phyloP scores from a whole-genome alignment of 441 rosid genomes.

The Erysimum pusillum region DNA sequence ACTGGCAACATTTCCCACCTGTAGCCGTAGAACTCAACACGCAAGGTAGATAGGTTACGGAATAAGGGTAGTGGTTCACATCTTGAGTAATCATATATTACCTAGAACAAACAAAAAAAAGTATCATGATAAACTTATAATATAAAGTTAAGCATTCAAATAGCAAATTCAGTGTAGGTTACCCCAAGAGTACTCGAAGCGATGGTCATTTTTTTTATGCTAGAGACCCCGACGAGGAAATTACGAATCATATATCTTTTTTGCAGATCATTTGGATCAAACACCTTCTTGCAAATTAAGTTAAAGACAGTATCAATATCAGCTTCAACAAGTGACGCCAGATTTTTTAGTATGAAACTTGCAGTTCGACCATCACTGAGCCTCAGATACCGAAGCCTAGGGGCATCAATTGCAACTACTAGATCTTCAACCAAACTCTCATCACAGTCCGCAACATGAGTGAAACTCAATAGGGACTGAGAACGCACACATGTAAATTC shows the following conservation, averaged over 20 bases:
- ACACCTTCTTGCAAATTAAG: neutral
- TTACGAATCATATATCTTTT: conserved; percentile 15
- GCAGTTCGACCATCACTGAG: neutral
- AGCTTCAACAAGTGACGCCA: conserved; percentile 6
- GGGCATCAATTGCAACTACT: neutral
- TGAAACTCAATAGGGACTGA: conserved; percentile 10
- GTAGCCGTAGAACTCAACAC: neutral
- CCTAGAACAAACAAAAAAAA: neutral
- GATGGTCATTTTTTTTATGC: neutral
- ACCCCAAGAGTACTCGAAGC: conserved; percentile 12
- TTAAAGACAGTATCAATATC: conserved; percentile 9
- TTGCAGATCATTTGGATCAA: neutral
- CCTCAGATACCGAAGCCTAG: conserved; percentile 2
- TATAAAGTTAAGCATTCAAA: neutral
- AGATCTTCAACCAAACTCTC: neutral
- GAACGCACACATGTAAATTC: conserved; percentile 19
- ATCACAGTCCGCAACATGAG: neutral
- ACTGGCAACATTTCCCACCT: conserved; percentile 4
- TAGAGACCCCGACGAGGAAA: conserved; percentile 7
- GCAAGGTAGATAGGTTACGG: conserved; percentile 5
- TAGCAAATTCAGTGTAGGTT: neutral
- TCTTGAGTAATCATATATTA: conserved; percentile 4
- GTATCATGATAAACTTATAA: too few relatives aligned
- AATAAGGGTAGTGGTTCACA: conserved; percentile 11
- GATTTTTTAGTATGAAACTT: neutral